These are phyloP conservation scores for Phytophthora citricola DNA, from an alignment of 352 stramenopile species.

Conservation along the genomic window DNA sequence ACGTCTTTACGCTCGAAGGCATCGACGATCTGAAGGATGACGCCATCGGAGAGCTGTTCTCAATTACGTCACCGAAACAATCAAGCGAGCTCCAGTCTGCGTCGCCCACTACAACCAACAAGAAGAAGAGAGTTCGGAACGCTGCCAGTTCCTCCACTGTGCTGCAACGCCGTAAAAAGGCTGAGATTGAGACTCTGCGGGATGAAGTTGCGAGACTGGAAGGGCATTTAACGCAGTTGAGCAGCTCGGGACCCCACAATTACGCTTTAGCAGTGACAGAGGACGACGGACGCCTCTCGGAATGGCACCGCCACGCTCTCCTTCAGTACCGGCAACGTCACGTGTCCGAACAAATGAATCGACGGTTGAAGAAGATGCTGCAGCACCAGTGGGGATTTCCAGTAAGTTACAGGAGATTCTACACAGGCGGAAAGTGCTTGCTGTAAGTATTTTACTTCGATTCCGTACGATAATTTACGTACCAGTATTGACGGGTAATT, in stretches of 20 bases:
- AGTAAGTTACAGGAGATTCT: slow-evolving; percentile 4
- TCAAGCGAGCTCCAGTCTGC: neutral
- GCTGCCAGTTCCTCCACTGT: slow-evolving; percentile 23
- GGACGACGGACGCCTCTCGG: neutral
- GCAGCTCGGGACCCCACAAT: neutral
- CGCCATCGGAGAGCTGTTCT: neutral
- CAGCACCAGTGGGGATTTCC: slow-evolving; percentile 1
- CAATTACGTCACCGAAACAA: neutral
- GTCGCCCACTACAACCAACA: slow-evolving; percentile 2
- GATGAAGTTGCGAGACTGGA: slow-evolving; percentile 14
- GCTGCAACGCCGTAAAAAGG: slow-evolving; percentile 22
- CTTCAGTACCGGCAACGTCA: slow-evolving; percentile 16
- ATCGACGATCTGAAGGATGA: neutral
- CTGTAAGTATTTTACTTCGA: slow-evolving; percentile 5
- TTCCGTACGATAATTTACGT: neutral
- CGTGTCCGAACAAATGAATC: slow-evolving; percentile 7
- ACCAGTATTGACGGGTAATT: too few species aligned
- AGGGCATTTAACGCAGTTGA: slow-evolving; percentile 2
- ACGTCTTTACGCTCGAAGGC: slow-evolving; percentile 7
- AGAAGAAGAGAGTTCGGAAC: slow-evolving; percentile 10
- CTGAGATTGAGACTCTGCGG: slow-evolving; percentile 20
- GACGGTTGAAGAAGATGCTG: slow-evolving; percentile 7
- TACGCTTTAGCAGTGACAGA: neutral
- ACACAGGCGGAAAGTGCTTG: slow-evolving; percentile 16
- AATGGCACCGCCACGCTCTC: slow-evolving; percentile 14